Evolutionary conservation across 441 rosid genomes (phyloP).

Genomic region (Erysimum cheiri): DNA sequence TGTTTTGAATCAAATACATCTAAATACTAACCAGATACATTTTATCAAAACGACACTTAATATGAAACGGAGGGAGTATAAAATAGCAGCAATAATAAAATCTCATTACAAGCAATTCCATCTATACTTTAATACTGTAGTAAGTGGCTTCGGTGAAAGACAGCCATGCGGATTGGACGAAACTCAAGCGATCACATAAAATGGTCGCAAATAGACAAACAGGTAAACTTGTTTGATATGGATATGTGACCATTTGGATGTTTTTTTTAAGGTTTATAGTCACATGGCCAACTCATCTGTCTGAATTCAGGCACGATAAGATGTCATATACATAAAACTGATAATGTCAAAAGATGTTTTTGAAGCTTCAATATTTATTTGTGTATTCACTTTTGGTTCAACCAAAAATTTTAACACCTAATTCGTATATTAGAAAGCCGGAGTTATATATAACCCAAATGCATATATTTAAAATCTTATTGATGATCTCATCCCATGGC

Average conservation of each 20-base stretch:
- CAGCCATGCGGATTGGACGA: background rate
- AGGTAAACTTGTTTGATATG: background rate
- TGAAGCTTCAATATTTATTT: background rate
- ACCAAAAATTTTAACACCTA: background rate
- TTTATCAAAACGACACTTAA: too few species aligned
- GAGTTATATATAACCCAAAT: background rate
- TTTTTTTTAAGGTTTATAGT: background rate
- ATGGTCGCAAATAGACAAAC: background rate
- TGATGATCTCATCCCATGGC: background rate
- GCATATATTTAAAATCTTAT: background rate
- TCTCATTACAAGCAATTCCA: background rate
- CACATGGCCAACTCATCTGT: background rate
- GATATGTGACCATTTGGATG: background rate
- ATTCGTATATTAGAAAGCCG: background rate
- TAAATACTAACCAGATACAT: too few species aligned
- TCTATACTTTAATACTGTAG: background rate
- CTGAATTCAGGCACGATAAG: conserved; percentile 29
- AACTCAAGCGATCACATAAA: background rate
- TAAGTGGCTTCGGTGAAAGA: background rate
- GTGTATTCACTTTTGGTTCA: background rate
- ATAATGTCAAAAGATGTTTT: background rate
- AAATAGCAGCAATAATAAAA: background rate
- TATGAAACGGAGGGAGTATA: too few species aligned
- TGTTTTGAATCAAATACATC: too few species aligned
- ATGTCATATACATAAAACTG: conserved; percentile 31